Base-by-base conservation (phyloP, 164 flowering plant species). In the Kalanchoe fedtschenkoi region DNA sequence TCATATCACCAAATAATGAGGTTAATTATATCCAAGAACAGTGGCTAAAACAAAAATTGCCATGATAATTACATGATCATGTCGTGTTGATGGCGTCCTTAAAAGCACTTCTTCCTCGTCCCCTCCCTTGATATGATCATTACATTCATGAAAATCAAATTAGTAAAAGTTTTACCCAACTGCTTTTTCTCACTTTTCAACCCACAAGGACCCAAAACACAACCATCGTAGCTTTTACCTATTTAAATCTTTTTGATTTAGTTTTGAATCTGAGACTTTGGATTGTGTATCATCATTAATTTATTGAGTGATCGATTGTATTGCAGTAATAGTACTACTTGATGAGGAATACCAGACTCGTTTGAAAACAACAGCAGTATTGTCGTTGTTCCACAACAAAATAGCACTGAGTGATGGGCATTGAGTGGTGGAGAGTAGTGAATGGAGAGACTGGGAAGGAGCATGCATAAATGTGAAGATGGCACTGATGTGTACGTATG, bases 321-420 rank as follows among this genome's bases (percentile, higher is more conserved):
- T n/a, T n/a, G n/a, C n/a, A n/a, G n/a, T n/a, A n/a, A n/a, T n/a
- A n/a, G n/a, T n/a, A n/a, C n/a, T n/a, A n/a, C n/a, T n/a, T n/a
- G n/a, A n/a, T 24, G 32, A 51, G 56, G 56, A 51, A 51, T 51
- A 51, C 56, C 32, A 51, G 56, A 51, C 56, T 51, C 33, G 14
- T 24, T 2, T 5, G 32, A 51, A 51, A 51, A 51, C 24, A 15
- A 51, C 30, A 28, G 32, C 56, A 26, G 26, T 51, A n/a, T n/a
- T n/a, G n/a, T n/a, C n/a, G n/a, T n/a, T n/a, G 56, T 51, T 51
- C 56, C 32, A 51, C 56, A 26, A 6, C 56, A 51, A 51, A 51
- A 51, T 47, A 47, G 17, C 32, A 51, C 24, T 26, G 6, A 51
- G 56, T 26, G 56, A 51, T 51, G 56, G 56, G 56, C 56, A 51